Percentiles rank a stretch among this genome's conserved stretches.
Evolutionary conservation across 2,329 filamentous ascomycete species (phyloP).

Genomic region (Verticillium isaacii): DNA sequence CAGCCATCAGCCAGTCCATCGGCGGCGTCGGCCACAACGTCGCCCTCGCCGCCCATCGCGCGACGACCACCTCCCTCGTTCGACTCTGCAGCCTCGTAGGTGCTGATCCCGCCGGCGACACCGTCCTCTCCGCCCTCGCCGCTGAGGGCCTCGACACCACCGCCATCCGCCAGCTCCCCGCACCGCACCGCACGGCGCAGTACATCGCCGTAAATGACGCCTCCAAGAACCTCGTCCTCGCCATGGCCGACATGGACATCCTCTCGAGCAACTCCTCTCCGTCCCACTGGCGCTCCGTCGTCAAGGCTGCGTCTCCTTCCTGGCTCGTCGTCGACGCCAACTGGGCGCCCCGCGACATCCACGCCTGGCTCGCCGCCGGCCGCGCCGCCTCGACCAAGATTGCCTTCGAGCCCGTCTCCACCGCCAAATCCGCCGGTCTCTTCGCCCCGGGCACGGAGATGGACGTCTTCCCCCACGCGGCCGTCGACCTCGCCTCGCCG

Average conservation of each 20-base stretch:
- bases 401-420: constrained; percentile 87
- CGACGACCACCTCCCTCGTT: constrained; percentile 55
- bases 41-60: constrained; percentile 72
- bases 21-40: constrained; percentile 94
- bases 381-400: constrained; percentile 53
- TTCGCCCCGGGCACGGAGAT: constrained; percentile 45
- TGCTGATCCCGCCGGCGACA: constrained; percentile 72
- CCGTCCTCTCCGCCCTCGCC: constrained; percentile 62
- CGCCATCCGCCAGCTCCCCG: constrained; percentile 53
- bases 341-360: constrained; percentile 65
- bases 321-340: constrained; percentile 87
- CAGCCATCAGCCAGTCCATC: constrained; percentile 73
- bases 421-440: constrained; percentile 67
- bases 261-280: constrained; percentile 50
- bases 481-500: constrained; percentile 73
- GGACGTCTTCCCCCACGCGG: constrained; percentile 53
- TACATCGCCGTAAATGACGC: constrained; percentile 87
- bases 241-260: constrained; percentile 94
- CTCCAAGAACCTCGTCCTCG: constrained; percentile 78
- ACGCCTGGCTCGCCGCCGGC: constrained; percentile 61
- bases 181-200: constrained; percentile 70
- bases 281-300: constrained; percentile 54
- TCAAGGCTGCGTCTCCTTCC: constrained; percentile 54
- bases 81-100: constrained; percentile 77
- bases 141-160: constrained; percentile 58